Evolutionary conservation across 495 filamentous ascomycete species (phyloP), one percentile per base, ranked within the genome.

Genomic region (Aspergillus mulundensis): DNA sequence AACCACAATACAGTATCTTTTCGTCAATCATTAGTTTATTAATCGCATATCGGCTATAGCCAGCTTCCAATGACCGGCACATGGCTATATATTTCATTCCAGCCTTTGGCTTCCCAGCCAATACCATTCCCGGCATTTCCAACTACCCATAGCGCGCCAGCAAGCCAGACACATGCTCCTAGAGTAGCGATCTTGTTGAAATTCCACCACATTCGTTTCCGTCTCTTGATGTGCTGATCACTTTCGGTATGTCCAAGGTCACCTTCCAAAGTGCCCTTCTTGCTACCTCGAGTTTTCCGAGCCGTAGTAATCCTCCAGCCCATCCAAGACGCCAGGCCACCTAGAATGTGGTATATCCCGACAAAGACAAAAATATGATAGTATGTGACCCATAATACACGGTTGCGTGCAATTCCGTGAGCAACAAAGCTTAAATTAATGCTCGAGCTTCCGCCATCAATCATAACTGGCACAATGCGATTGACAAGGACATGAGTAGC

Each of bases 371-470:
- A 78, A 12, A 81, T 72, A 3, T 75, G 64, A 63, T 91, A 96
- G 15, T 87, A 82, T 1, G 77, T 56, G 71, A 84, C 87, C 49
- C 82, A 83, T n/a, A 88, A 72, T 14, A 81, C 52, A 7, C 83
- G 80, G 66, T 84, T 82, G 25, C 82, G 79, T 38, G 83, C 84
- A 66, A 96, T 91, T 5, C 90, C 92, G 70, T 96, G 91, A n/a
- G 85, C 84, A 0, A 95, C 82, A 68, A 86, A 97, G 19, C 83
- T 84, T 24, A 97, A 71, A 1, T 88, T 88, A 24, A 96, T 83
- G 39, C 91, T 83, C 12, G 87, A 87, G 59, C 86, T 91, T 34
- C 90, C 91, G 0, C 91, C 91, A 32, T 95, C 89, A 15, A 91
- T 79, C 30, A 80, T 71, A 38, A 88, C 61, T 5, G 92, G 91